A percentile compares a stretch with the other conserved stretches of the same genome.
Evolutionary conservation across 1,139 yeast genomes (phyloP).

Genomic region (Yamadazyma buinensis): DNA sequence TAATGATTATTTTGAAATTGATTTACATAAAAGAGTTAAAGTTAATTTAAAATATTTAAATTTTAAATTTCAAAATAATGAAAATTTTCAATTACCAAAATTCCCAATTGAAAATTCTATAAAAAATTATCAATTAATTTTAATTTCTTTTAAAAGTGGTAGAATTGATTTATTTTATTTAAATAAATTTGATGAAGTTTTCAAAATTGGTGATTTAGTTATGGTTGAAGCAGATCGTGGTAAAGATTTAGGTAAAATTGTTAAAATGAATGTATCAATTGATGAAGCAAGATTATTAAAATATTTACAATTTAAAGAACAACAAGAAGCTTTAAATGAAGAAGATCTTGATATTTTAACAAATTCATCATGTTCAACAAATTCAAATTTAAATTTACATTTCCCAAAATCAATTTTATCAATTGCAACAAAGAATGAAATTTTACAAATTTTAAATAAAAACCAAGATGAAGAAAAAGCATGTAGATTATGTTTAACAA

Average conservation of each 20-base stretch:
- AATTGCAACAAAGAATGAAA: slow-evolving; percentile 60
- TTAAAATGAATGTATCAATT: slow-evolving; percentile 59
- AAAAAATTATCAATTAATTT: slow-evolving; percentile 39
- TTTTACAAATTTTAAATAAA: slow-evolving; percentile 56
- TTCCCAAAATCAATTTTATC: slow-evolving; percentile 76
- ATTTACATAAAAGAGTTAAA: slow-evolving; percentile 40
- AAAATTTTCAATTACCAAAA: slow-evolving; percentile 29
- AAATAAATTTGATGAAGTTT: slow-evolving; percentile 16
- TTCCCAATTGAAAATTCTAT: slow-evolving; percentile 37
- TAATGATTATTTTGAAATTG: slow-evolving; percentile 34
- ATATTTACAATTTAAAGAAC: slow-evolving; percentile 53
- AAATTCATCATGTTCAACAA: slow-evolving; percentile 3
- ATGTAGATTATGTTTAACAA: slow-evolving; percentile 55
- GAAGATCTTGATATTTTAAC: slow-evolving; percentile 20
- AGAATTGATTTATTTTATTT: slow-evolving; percentile 79
- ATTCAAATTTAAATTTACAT: slow-evolving; percentile 34
- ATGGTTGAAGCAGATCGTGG: slow-evolving; percentile 99
- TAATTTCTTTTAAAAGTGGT: slow-evolving; percentile 85
- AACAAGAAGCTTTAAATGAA: slow-evolving; percentile 47
- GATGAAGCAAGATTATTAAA: slow-evolving; percentile 61
- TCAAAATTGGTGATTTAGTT: slow-evolving; percentile 69
- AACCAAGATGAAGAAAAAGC: slow-evolving; percentile 73
- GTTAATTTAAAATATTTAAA: slow-evolving; percentile 26
- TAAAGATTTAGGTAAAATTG: slow-evolving; percentile 78
- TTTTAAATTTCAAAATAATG: slow-evolving; percentile 25